Conservation (phyloP, 2,329 filamentous ascomycete genomes). For the Chaetomium strumarium region DNA sequence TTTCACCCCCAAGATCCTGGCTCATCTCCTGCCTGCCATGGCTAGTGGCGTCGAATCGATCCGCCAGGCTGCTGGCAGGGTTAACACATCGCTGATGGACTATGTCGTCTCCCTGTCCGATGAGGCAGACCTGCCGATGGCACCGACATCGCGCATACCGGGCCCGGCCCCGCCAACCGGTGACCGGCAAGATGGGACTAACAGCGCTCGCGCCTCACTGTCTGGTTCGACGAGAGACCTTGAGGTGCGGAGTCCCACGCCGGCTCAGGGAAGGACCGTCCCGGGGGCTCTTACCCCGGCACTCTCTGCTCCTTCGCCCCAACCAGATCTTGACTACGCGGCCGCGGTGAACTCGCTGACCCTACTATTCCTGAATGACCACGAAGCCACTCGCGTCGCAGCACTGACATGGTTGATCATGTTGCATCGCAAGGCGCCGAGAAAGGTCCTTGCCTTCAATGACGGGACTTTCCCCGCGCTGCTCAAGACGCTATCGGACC, state of each 20-base stretch:
- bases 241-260: slow-evolving; percentile 47
- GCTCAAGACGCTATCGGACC: slow-evolving; percentile 92
- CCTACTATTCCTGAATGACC: slow-evolving; percentile 88
- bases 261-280: slow-evolving; percentile 42
- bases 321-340: slow-evolving; percentile 85
- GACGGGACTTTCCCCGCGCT: slow-evolving; percentile 95
- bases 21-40: slow-evolving; percentile 88
- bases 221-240: slow-evolving; percentile 48
- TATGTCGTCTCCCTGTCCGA: slow-evolving; percentile 90
- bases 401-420: slow-evolving; percentile 96
- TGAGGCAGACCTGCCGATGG: slow-evolving; percentile 44
- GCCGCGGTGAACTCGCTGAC: slow-evolving; percentile 91
- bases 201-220: slow-evolving; percentile 46
- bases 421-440: slow-evolving; percentile 90
- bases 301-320: slow-evolving; percentile 37
- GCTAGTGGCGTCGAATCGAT: slow-evolving; percentile 87
- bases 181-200: slow-evolving; percentile 42
- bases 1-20: slow-evolving; percentile 87
- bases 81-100: slow-evolving; percentile 87
- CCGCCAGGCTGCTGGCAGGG: slow-evolving; percentile 77
- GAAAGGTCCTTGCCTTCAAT: slow-evolving; percentile 90
- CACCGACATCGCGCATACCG: slow-evolving; percentile 36
- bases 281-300: slow-evolving; percentile 42
- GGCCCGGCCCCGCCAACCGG: slow-evolving; percentile 37
- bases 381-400: slow-evolving; percentile 90